Base-by-base conservation (phyloP, 2,329 filamentous ascomycete species). In the Cordyceps cicadae region DNA sequence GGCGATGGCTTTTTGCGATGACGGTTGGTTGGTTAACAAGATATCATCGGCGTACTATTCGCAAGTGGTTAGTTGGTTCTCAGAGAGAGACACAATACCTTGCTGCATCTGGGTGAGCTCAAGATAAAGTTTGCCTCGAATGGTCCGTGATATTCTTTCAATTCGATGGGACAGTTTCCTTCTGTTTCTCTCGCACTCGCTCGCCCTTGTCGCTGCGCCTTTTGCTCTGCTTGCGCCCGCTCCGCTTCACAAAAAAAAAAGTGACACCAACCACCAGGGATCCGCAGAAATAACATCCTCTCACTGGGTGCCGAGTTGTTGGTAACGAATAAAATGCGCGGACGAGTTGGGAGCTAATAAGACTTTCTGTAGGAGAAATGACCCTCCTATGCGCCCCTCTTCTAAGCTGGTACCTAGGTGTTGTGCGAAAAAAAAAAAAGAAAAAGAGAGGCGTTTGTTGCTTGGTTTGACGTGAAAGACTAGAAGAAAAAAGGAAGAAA, bases 251-350 rank as follows among this genome's bases (percentile, higher is more conserved):
- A 32, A 46, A 39, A 54, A 43, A 43, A 39, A 54, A 43, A 26
- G 53, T 55, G 26, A 55, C 53, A 46, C 53, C 41, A 45, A 45
- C 26, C 39, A 37, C 41, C 29, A 39, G 2, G 45, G 50, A 24
- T 58, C 55, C 46, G 55, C 55, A 37, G 24, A 49, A 51, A 26
- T 50, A 9, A 50, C 45, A 32, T 50, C 34, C 14, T 41, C 29
- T 15, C n/a, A 57, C 54, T 57, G 54, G 54, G 39, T 57, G 49
- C 55, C 55, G 17, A 14, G 7, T 29, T 15, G 46, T 6, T 50
- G 55, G 55, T 58, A 58, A 43, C 55, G 34, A 58, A 58, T 58
- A 41, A 46, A 34, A 58, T 58, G 6, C 45, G 21, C 55, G 12
- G n/a, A 6, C n/a, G 46, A 29, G 32, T 39, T 34, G 29, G 55